Evolutionary conservation across 805 yeast species (phyloP), one percentile per base, ranked within the genome.

Genomic region (Teunomyces barrocoloradensis): DNA sequence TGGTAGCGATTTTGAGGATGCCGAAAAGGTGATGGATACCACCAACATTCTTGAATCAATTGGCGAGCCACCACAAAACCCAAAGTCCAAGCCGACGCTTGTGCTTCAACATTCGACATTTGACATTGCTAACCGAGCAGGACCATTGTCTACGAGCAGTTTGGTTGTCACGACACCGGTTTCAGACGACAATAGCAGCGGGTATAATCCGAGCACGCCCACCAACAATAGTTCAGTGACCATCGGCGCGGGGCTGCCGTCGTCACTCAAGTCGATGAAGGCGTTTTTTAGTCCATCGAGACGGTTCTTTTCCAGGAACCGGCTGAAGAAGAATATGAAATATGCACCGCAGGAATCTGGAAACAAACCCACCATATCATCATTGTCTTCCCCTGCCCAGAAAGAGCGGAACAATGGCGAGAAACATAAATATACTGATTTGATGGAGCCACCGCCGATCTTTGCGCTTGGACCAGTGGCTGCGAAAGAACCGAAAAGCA

Each of bases 211-310:
- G 7, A 36, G 39, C 10, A 63, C 70, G 3, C 69, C 63, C 11
- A 59, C 65, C n/a, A 55, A 54, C 37, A 53, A 53, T 27, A 56
- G 59, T 35, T 53, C 59, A 2, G 66, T 69, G 10, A 64, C 69
- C 3, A 68, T 72, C 29, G 77, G 77, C 5, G 73, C 72, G 17
- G 60, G 63, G 20, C 67, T 74, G 35, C 75, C 74, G 9, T 60
- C 63, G 48, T 60, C 63, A 47, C 44, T 58, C 27, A 54, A 50
- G 18, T 57, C 67, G 37, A 36, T 59, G 37, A 57, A 56, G 28
- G 57, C 68, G 5, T 53, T 68, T 21, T 71, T 69, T 53, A 70
- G 75, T 53, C 77, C 77, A 9, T 65, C 74, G 1, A 48, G 63
- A 42, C 56, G 73, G 28, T 71, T 66, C 39, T 68, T 70, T 52